Evolutionary conservation across 371 early-diverging fungal genomes (phyloP).

Genomic region (Synchytrium microbalum): DNA sequence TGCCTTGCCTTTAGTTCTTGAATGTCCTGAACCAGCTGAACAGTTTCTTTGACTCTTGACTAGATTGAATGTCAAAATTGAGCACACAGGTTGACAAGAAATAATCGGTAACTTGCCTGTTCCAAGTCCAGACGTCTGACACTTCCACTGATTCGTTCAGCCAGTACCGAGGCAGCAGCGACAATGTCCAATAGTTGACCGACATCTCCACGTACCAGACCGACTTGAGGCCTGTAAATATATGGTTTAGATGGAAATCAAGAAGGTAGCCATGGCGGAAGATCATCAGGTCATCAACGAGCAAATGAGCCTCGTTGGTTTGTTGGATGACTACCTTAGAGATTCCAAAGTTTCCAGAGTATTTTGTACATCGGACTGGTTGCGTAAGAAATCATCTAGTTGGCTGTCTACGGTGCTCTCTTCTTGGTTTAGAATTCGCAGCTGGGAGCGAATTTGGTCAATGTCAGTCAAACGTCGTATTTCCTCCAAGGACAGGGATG

Average conservation of each 20-base stretch:
- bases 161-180: slow-evolving; percentile 57
- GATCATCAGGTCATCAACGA: background rate
- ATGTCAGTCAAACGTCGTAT: slow-evolving; percentile 48
- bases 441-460: slow-evolving; percentile 54
- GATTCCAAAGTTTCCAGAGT: slow-evolving; percentile 42
- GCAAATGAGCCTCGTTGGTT: background rate
- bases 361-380: slow-evolving; percentile 29
- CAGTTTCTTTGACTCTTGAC: slow-evolving; percentile 61
- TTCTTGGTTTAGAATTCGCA: slow-evolving; percentile 55
- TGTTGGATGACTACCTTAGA: slow-evolving; percentile 35
- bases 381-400: slow-evolving; percentile 48
- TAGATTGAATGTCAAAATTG: slow-evolving; percentile 13
- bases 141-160: slow-evolving; percentile 71
- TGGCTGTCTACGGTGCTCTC: slow-evolving; percentile 56
- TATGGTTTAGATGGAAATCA: slow-evolving; percentile 2
- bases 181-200: slow-evolving; percentile 51
- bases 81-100: background rate
- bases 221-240: slow-evolving; percentile 52
- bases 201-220: slow-evolving; percentile 41
- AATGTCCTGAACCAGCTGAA: slow-evolving; percentile 61
- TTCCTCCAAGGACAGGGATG: slow-evolving; percentile 20
- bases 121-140: slow-evolving; percentile 77
- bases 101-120: slow-evolving; percentile 29
- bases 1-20: slow-evolving; percentile 56
- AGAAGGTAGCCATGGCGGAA: background rate